Evolutionary conservation across 805 yeast species (phyloP).

Genomic region (Zygoascus biomembranicola): DNA sequence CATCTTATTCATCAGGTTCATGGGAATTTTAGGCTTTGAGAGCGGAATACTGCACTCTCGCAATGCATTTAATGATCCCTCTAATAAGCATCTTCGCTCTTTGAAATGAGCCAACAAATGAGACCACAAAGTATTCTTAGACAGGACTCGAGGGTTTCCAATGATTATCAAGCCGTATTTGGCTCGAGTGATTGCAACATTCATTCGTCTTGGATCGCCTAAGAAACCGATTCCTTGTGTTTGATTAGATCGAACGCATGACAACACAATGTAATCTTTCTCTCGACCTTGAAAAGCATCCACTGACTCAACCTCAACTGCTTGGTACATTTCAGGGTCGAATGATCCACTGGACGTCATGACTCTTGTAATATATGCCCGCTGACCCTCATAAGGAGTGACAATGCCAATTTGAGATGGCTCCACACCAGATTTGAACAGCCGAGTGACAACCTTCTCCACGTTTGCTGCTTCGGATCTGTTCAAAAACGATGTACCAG

Average conservation of each 20-base stretch:
- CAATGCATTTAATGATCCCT: slow-evolving; percentile 75
- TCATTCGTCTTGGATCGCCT: slow-evolving; percentile 76
- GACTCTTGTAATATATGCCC: slow-evolving; percentile 71
- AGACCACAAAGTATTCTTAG: slow-evolving; percentile 69
- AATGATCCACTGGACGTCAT: slow-evolving; percentile 65
- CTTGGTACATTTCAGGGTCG: slow-evolving; percentile 54
- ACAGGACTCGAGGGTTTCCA: slow-evolving; percentile 76
- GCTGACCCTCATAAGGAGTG: slow-evolving; percentile 92
- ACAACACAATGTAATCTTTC: slow-evolving; percentile 68
- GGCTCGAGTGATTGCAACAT: slow-evolving; percentile 86
- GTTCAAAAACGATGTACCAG: slow-evolving; percentile 76
- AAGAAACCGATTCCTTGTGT: slow-evolving; percentile 72
- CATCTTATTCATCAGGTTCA: background rate
- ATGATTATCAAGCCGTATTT: slow-evolving; percentile 70
- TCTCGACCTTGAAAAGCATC: slow-evolving; percentile 93
- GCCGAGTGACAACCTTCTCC: slow-evolving; percentile 63
- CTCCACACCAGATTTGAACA: slow-evolving; percentile 67
- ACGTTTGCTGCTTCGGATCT: slow-evolving; percentile 86
- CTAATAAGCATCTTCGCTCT: slow-evolving; percentile 81
- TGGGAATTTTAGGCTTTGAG: slow-evolving; percentile 12
- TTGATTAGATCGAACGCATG: slow-evolving; percentile 77
- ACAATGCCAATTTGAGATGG: slow-evolving; percentile 85
- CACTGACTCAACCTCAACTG: slow-evolving; percentile 87
- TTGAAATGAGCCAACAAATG: slow-evolving; percentile 68
- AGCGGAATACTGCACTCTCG: slow-evolving; percentile 44